Conservation (phyloP, 1,139 yeast species). For the Candida frijolesensis region DNA sequence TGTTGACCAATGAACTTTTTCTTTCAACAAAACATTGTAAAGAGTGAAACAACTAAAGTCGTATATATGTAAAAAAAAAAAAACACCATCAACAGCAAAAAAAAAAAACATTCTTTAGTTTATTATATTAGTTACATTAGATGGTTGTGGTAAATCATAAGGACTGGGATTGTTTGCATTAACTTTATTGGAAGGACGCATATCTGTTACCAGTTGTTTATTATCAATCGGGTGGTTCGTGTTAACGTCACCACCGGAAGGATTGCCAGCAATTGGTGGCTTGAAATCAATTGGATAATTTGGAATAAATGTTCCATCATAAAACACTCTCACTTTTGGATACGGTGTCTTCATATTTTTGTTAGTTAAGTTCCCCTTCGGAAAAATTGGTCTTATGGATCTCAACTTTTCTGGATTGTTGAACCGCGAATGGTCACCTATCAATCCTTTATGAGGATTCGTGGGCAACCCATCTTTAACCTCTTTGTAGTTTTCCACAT, state of each 20-base stretch:
- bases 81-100: not conserved
- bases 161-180: not conserved
- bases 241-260: not conserved
- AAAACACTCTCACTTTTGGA: conserved; percentile 2
- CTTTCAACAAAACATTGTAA: not conserved
- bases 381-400: not conserved
- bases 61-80: not conserved
- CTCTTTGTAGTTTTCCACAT: not conserved
- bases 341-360: not conserved
- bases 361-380: not conserved
- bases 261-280: conserved; percentile 6
- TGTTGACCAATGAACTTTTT: not conserved
- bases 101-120: not conserved
- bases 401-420: conserved; percentile 4
- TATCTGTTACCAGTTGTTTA: not conserved
- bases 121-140: too few relatives aligned
- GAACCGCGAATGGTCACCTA: conserved; percentile 1
- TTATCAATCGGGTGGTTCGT: not conserved
- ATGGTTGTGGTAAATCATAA: not conserved
- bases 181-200: not conserved
- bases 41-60: not conserved
- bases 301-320: conserved; percentile 6
- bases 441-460: not conserved
- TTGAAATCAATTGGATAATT: conserved; percentile 5
- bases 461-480: not conserved